A percentile compares a stretch with the other conserved stretches of the same genome.
These are phyloP conservation scores for Flaveria floridana DNA, from an alignment of 140 eudicot genomes.

Conservation along the genomic window DNA sequence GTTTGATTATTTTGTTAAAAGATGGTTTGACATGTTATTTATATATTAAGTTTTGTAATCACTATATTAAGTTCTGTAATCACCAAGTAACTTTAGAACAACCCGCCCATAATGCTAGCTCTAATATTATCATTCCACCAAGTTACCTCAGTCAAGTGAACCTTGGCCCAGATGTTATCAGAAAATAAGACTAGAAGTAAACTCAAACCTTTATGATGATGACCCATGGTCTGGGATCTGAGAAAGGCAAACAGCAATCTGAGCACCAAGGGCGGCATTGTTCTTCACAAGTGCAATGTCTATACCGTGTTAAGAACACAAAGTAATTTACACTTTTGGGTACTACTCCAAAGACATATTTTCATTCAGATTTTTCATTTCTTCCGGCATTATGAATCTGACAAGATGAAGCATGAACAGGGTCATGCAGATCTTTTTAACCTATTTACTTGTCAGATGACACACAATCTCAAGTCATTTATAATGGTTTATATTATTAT, in stretches of 20 bases:
- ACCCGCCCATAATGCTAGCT: neutral
- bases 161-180: conserved; percentile 5
- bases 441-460: neutral
- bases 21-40: neutral
- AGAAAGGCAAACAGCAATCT: conserved; percentile 78
- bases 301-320: conserved; percentile 44
- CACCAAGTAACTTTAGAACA: neutral
- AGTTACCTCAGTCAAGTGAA: neutral
- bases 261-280: conserved; percentile 80
- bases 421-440: neutral
- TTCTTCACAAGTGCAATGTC: conserved; percentile 97
- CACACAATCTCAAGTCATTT: neutral
- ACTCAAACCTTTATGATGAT: conserved; percentile 38
- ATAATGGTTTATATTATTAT: neutral
- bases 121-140: neutral
- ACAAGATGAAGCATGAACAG: neutral
- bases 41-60: neutral
- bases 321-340: neutral
- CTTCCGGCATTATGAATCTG: neutral
- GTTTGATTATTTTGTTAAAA: too few relatives aligned
- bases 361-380: neutral
- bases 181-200: neutral
- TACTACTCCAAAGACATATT: neutral
- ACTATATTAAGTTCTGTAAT: neutral
- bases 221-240: conserved; percentile 41